Conservation (phyloP, 495 filamentous ascomycete genomes). For the Xylaria telfairii region DNA sequence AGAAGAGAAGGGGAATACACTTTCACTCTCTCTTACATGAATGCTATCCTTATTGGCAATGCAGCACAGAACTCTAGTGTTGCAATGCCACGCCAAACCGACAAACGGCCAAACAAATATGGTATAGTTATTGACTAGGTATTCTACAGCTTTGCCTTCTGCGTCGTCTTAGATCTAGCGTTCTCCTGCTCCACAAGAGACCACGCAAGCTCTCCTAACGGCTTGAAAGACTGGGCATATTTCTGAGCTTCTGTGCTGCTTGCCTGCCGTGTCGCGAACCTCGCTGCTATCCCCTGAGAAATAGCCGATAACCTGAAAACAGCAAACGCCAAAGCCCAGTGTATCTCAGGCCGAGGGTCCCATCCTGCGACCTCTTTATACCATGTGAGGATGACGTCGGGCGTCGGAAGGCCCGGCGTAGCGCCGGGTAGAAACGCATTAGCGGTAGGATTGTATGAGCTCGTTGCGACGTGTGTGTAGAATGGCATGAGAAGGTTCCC, state of each 20-base stretch:
- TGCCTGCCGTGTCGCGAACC: slow-evolving; percentile 84
- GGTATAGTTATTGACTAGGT: background rate
- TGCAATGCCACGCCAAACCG: background rate
- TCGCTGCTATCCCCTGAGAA: slow-evolving; percentile 91
- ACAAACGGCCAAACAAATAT: background rate
- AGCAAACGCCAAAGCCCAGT: slow-evolving; percentile 69
- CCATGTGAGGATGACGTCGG: slow-evolving; percentile 73
- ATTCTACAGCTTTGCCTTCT: slow-evolving; percentile 21
- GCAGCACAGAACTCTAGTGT: background rate
- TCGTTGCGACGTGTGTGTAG: slow-evolving; percentile 30
- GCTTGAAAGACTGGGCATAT: slow-evolving; percentile 68
- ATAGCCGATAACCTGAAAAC: slow-evolving; percentile 74
- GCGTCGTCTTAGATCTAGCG: slow-evolving; percentile 20
- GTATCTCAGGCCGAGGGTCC: slow-evolving; percentile 66
- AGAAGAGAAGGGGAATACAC: background rate
- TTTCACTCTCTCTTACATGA: background rate
- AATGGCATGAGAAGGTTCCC: slow-evolving; percentile 80
- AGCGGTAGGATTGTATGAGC: slow-evolving; percentile 38
- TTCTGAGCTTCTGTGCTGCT: slow-evolving; percentile 81
- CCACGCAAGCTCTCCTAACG: slow-evolving; percentile 80
- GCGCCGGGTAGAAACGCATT: slow-evolving; percentile 63
- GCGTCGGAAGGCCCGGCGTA: slow-evolving; percentile 76
- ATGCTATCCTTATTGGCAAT: background rate
- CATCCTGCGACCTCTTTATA: slow-evolving; percentile 77
- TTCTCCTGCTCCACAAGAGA: slow-evolving; percentile 51